A percentile compares a stretch with the other conserved stretches of the same genome.
Evolutionary conservation across 495 filamentous ascomycete species (phyloP).

Genomic region (Friedmanniomyces simplex): DNA sequence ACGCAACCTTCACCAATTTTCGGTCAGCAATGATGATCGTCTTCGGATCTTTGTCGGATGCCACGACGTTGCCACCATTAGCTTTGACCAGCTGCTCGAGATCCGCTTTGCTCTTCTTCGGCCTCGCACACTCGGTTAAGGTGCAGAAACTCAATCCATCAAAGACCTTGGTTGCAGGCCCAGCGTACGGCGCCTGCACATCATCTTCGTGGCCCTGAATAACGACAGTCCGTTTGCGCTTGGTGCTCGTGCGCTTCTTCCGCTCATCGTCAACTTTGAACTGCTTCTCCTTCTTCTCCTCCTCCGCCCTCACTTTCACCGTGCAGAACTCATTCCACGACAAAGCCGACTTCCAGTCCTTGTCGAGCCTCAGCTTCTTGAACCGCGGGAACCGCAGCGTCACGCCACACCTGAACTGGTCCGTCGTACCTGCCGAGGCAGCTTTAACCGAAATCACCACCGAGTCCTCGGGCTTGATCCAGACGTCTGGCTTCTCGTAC

Average conservation of each 20-base stretch:
- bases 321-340: conserved; percentile 66
- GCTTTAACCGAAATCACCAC: conserved; percentile 84
- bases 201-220: conserved; percentile 60
- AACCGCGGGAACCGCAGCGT: conserved; percentile 92
- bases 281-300: conserved; percentile 61
- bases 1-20: conserved; percentile 76
- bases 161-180: conserved; percentile 53
- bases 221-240: conserved; percentile 56
- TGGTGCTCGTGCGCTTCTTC: conserved; percentile 48
- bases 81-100: conserved; percentile 81
- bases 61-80: conserved; percentile 74
- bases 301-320: conserved; percentile 60
- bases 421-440: conserved; percentile 62
- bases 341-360: conserved; percentile 70
- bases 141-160: conserved; percentile 69
- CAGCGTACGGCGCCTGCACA: conserved; percentile 41
- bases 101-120: conserved; percentile 59
- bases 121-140: conserved; percentile 48
- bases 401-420: conserved; percentile 63
- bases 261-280: conserved; percentile 61
- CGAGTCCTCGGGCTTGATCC: conserved; percentile 85
- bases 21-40: conserved; percentile 69
- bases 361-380: conserved; percentile 69
- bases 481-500: conserved; percentile 75
- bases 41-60: conserved; percentile 52